Evolutionary conservation across 2,329 filamentous ascomycete species (phyloP), one percentile per base, ranked within the genome.

Genomic region (Fonsecaea nubica): DNA sequence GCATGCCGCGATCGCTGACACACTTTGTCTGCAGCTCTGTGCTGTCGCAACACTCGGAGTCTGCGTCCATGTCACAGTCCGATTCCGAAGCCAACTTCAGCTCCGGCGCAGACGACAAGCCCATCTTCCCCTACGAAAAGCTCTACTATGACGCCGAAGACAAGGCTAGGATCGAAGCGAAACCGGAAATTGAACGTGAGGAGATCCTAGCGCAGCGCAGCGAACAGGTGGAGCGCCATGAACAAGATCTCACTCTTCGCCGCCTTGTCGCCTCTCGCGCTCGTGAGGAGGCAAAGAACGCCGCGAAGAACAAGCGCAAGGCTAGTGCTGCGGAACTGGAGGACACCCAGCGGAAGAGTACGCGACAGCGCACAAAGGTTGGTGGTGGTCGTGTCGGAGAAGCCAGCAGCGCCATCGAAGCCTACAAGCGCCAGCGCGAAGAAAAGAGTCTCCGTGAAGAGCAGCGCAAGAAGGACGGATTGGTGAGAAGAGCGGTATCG

Each of bases 141-240:
- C 89, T 95, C 74, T 95, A 92, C 77, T 86, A 87, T 73, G 91
- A 87, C 71, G 84, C 88, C 53, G 84, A 87, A 45, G 92, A 95
- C 75, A 93, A 92, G 78, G 85, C 85, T 7, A 84, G 90, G 59
- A 95, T 99, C 69, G 89, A 95, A 85, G 86, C 84, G 64, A 88
- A 97, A 86, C 90, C 93, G 35, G 93, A 98, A 80, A 89, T 98
- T 59, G 89, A 96, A 76, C 90, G 94, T 69, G 95, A 99, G 78
- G 88, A 92, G 76, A 89, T 97, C 53, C 86, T 99, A 6, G 94
- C 93, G 21, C 92, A 96, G 72, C 92, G 95, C 71, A 90, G 90
- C 40, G 88, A 92, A 73, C 89, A 95, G 77, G 89, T 93, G 65
- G 91, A 95, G 75, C 89, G 89, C 60, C 89, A 91, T 73, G 87